Evolutionary conservation across 495 filamentous ascomycete genomes (phyloP).

Genomic region (Copromyces sp.): DNA sequence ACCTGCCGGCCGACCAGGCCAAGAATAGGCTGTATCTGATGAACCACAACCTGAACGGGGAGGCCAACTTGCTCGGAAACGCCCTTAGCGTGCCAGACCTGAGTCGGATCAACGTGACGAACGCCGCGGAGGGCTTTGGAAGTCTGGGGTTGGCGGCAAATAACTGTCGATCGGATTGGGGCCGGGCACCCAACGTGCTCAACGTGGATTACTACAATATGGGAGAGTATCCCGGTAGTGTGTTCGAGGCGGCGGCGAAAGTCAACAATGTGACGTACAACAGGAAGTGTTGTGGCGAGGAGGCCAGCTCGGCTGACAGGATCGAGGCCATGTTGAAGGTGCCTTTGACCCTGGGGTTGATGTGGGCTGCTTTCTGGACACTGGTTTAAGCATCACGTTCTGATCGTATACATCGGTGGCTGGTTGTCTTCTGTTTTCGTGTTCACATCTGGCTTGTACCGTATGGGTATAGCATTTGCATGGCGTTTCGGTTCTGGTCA

Average conservation of each 20-base stretch:
- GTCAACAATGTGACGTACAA: slow-evolving; percentile 81
- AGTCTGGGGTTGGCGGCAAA: slow-evolving; percentile 61
- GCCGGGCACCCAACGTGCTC: slow-evolving; percentile 70
- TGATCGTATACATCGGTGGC: neutral
- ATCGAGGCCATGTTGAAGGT: slow-evolving; percentile 2
- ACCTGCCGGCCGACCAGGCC: slow-evolving; percentile 41
- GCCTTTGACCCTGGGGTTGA: slow-evolving; percentile 5
- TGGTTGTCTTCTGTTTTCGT: neutral
- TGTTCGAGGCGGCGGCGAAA: slow-evolving; percentile 80
- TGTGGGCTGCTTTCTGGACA: slow-evolving; percentile 4
- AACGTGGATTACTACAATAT: slow-evolving; percentile 84
- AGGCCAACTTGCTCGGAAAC: slow-evolving; percentile 50
- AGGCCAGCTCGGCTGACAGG: slow-evolving; percentile 14
- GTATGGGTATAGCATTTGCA: neutral
- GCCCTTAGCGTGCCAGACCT: slow-evolving; percentile 68
- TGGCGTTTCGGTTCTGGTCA: neutral
- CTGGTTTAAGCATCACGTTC: neutral
- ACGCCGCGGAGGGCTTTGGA: slow-evolving; percentile 52
- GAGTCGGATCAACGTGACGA: slow-evolving; percentile 55
- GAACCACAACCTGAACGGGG: slow-evolving; percentile 83
- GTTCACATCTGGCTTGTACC: neutral
- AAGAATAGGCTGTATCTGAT: slow-evolving; percentile 68
- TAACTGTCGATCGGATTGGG: slow-evolving; percentile 59
- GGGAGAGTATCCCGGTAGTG: slow-evolving; percentile 60
- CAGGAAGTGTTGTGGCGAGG: slow-evolving; percentile 57